Base-by-base conservation (phyloP, 176 grass and related monocot genomes). In the Musa schizocarpa region DNA sequence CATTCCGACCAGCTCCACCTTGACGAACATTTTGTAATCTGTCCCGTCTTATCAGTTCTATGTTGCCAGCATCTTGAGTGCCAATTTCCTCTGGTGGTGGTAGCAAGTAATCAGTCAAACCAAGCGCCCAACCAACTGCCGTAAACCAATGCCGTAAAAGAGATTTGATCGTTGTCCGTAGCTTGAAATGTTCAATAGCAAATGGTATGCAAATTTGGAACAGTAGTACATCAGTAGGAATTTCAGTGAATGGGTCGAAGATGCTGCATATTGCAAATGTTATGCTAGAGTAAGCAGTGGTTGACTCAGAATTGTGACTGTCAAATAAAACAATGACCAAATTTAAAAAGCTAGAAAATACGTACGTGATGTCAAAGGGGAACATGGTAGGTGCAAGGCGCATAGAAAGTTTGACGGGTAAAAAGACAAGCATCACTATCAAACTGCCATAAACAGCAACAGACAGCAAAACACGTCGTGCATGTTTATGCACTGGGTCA, bases 191-290 rank as follows among this genome's bases (percentile, higher is more conserved):
- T 81, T 99, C 96, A 82, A 99, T 94, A 2, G 91, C 96, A 62
- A 94, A 99, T 57, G 96, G 96, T 69, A 99, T 99, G 82, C 96
- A 92, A 76, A 99, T 99, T 87, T 95, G 88, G 67, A 99, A 88
- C 79, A 99, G 71, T 66, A 95, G 86, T 12, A 99, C 85, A 17
- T 99, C 90, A 62, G 92, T 85, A 76, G 96, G 90, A 72, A 99
- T 89, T 83, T 99, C 96, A 1, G 88, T 99, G 68, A 99, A 95
- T 13, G 96, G 96, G 62, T 99, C 96, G 17, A 88, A 99, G 74
- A 99, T 90, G 79, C 96, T 99, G 86, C 83, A 92, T 74, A 20
- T 65, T 56, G 9, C n/a, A 67, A 25, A 73, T 0, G 22, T 8
- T 19, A 16, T 21, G 75, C 76, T 6, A 73, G 53, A 49, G 9